These are phyloP conservation scores for Ceratobasidium papillatum DNA, from an alignment of 1,284 basidiomycete genomes.

Conservation along the genomic window DNA sequence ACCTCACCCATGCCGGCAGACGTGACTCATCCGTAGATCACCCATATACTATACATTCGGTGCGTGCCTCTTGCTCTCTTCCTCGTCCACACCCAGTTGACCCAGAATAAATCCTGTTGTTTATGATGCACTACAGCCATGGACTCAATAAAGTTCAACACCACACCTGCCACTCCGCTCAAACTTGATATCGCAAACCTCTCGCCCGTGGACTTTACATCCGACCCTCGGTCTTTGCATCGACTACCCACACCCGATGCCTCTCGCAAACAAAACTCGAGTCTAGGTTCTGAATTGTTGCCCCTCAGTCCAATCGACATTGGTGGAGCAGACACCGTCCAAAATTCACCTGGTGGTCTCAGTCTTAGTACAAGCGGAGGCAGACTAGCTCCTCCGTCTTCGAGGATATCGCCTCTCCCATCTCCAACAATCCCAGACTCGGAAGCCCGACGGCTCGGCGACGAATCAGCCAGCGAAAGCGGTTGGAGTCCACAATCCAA, in stretches of 20 bases:
- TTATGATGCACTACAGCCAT: not conserved
- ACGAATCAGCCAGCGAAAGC: constrained; percentile 6
- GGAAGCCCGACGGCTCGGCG: not conserved
- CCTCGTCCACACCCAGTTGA: not conserved
- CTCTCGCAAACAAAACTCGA: constrained; percentile 3
- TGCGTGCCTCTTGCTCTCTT: not conserved
- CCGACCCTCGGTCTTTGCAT: not conserved
- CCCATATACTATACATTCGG: not conserved
- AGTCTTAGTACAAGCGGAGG: not conserved
- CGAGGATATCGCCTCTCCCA: constrained; percentile 17
- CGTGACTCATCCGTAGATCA: constrained; percentile 5
- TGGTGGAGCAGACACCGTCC: constrained; percentile 1
- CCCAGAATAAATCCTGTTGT: too few species aligned
- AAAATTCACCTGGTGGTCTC: not conserved
- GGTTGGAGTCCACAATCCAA: constrained; percentile 22
- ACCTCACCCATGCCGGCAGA: not conserved
- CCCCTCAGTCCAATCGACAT: not conserved
- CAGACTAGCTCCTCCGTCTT: constrained; percentile 9
- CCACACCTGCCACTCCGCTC: constrained; percentile 4
- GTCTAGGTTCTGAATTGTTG: constrained; percentile 11
- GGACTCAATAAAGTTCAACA: constrained; percentile 1
- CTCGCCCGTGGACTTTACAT: constrained; percentile 5
- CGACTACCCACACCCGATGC: constrained; percentile 28
- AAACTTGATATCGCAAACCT: constrained; percentile 32
- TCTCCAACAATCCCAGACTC: not conserved